These are phyloP conservation scores for Colletotrichum sp. DNA, from an alignment of 2,329 filamentous ascomycete genomes.

Conservation along the genomic window DNA sequence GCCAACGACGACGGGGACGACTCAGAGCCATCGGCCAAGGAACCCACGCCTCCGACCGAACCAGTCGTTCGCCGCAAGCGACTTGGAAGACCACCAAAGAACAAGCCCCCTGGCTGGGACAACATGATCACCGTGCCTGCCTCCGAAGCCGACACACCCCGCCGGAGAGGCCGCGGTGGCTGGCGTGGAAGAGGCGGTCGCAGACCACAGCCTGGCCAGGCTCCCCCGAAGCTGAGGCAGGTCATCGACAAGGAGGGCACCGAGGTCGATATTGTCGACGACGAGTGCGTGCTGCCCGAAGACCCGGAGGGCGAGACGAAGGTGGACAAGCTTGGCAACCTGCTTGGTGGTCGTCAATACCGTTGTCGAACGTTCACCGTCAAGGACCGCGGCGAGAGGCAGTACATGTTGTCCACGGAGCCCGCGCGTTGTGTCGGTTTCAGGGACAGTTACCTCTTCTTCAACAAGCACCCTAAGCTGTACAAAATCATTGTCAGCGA, in stretches of 20 bases:
- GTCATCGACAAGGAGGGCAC: slow-evolving; percentile 94
- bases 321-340: slow-evolving; percentile 86
- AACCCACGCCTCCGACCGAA: slow-evolving; percentile 58
- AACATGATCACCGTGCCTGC: slow-evolving; percentile 61
- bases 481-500: slow-evolving; percentile 99
- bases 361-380: slow-evolving; percentile 95
- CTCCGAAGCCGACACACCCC: slow-evolving; percentile 62
- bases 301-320: slow-evolving; percentile 91
- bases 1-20: slow-evolving; percentile 48
- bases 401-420: slow-evolving; percentile 99
- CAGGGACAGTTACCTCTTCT: slow-evolving; percentile 97
- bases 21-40: slow-evolving; percentile 48
- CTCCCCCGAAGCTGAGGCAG: slow-evolving; percentile 80
- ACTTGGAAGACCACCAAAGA: slow-evolving; percentile 86
- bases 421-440: slow-evolving; percentile 96
- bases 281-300: slow-evolving; percentile 88
- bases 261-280: slow-evolving; percentile 86
- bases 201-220: slow-evolving; percentile 72
- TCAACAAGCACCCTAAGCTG: slow-evolving; percentile 94
- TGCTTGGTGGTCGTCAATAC: slow-evolving; percentile 87
- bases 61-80: slow-evolving; percentile 76
- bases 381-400: slow-evolving; percentile 77
- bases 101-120: slow-evolving; percentile 81
- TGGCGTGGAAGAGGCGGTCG: slow-evolving; percentile 73
- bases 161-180: slow-evolving; percentile 71